Evolutionary conservation across 495 filamentous ascomycete genomes (phyloP).

Genomic region (Talaromyces adpressus): DNA sequence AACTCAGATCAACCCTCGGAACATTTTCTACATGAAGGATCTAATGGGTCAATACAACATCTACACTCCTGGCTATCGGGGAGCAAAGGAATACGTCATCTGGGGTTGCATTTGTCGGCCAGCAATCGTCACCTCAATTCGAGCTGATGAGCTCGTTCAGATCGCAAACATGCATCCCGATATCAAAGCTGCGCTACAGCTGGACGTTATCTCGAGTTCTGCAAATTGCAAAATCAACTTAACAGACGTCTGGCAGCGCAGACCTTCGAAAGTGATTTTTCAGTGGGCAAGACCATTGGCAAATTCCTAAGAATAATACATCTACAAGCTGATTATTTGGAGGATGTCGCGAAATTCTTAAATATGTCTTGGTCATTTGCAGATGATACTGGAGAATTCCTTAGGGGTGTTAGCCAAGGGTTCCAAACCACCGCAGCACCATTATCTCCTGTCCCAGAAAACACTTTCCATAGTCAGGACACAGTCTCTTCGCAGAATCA

Average conservation of each 20-base stretch:
- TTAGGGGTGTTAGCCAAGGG: neutral
- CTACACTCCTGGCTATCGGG: constrained; percentile 17
- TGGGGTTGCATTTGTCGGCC: constrained; percentile 19
- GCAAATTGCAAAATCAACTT: constrained; percentile 5
- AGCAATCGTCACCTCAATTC: constrained; percentile 24
- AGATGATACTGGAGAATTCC: neutral
- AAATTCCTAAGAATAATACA: constrained; percentile 11
- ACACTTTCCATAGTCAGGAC: neutral
- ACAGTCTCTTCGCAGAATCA: neutral
- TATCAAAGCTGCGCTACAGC: constrained; percentile 21
- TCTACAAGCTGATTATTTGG: constrained; percentile 6
- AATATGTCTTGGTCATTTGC: constrained; percentile 16
- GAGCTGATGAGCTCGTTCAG: constrained; percentile 14
- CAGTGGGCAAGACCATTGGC: neutral
- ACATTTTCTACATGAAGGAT: constrained; percentile 19
- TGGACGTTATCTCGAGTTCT: constrained; percentile 10
- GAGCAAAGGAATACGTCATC: constrained; percentile 25
- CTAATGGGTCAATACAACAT: constrained; percentile 17
- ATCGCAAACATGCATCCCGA: constrained; percentile 13
- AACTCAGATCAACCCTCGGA: constrained; percentile 11
- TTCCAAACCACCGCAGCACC: neutral
- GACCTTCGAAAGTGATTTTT: constrained; percentile 10
- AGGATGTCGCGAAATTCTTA: constrained; percentile 9
- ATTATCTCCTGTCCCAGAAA: neutral
- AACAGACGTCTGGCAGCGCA: constrained; percentile 2